Percentiles rank a stretch among this genome's conserved stretches.
Conservation (phyloP, 2,329 filamentous ascomycete genomes). For the Torrubiella hemipterigena region DNA sequence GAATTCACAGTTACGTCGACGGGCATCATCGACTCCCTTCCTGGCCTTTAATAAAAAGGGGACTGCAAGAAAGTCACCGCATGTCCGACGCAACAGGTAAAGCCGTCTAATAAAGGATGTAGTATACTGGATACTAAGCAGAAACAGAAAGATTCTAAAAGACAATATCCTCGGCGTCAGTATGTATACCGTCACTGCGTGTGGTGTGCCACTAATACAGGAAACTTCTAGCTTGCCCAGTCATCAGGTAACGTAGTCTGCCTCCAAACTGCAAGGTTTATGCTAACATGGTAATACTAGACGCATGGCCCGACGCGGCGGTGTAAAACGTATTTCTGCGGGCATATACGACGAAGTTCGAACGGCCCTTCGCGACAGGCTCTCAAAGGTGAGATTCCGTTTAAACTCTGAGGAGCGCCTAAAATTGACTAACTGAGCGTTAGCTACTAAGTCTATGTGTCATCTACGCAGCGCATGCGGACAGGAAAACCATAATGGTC, state of each 20-base stretch:
- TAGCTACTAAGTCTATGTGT: conserved; percentile 42
- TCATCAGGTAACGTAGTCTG: conserved; percentile 5
- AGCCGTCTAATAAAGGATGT: no score
- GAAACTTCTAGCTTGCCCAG: conserved; percentile 3
- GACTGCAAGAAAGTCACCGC: no score
- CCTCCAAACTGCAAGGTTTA: not conserved
- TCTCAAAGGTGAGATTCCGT: conserved; percentile 32
- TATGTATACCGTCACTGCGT: no score
- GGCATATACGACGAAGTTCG: conserved; percentile 53
- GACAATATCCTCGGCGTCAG: conserved; percentile 8
- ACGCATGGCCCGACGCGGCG: conserved; percentile 62
- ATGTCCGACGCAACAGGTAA: no score
- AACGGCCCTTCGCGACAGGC: conserved; percentile 31
- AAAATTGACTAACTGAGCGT: conserved; percentile 5
- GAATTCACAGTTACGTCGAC: no score
- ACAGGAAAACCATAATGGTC: conserved; percentile 50
- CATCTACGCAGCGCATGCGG: conserved; percentile 38
- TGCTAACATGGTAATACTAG: conserved; percentile 21
- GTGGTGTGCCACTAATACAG: no score
- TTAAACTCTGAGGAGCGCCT: not conserved
- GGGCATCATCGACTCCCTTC: no score
- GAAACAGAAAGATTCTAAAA: conserved; percentile 8
- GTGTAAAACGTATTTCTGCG: conserved; percentile 60
- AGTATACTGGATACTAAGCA: no score
- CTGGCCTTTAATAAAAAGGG: no score